Evolutionary conservation across 148 eudicot genomes (phyloP).

Genomic region (Diospyros lotus): DNA sequence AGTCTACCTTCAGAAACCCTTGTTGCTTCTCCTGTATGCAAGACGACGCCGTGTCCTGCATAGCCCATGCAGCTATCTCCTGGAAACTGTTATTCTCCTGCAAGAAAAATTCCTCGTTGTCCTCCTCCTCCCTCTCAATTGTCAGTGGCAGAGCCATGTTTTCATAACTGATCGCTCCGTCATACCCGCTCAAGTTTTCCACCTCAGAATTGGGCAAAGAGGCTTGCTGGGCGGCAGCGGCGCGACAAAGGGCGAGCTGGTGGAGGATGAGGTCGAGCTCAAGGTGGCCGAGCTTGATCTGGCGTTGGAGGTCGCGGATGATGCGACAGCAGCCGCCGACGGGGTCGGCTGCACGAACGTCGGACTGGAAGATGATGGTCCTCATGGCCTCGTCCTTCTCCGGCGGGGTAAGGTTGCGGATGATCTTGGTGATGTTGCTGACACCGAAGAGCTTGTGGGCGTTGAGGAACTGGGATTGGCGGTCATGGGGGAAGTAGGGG

Average conservation of each 20-base stretch:
- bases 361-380: slow-evolving; percentile 66
- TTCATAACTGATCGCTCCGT: background rate
- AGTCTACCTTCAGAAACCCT: too few species aligned
- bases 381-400: slow-evolving; percentile 73
- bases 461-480: slow-evolving; percentile 58
- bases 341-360: slow-evolving; percentile 71
- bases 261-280: slow-evolving; percentile 59
- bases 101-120: background rate
- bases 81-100: slow-evolving; percentile 13
- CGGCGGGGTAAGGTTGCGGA: slow-evolving; percentile 34
- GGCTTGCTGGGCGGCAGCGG: slow-evolving; percentile 12
- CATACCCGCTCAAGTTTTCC: background rate
- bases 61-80: too few species aligned
- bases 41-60: too few species aligned
- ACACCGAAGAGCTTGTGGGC: slow-evolving; percentile 92
- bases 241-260: slow-evolving; percentile 53
- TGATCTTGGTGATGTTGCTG: slow-evolving; percentile 80
- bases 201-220: background rate
- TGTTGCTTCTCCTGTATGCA: too few species aligned
- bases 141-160: background rate
- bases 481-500: slow-evolving; percentile 79
- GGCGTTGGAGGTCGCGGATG: slow-evolving; percentile 39
- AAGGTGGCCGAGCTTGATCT: slow-evolving; percentile 33
- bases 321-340: slow-evolving; percentile 75
- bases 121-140: background rate